Evolutionary conservation across 345 rosid species (phyloP), one percentile per base, ranked within the genome.

Genomic region (Gossypium herbaceum): DNA sequence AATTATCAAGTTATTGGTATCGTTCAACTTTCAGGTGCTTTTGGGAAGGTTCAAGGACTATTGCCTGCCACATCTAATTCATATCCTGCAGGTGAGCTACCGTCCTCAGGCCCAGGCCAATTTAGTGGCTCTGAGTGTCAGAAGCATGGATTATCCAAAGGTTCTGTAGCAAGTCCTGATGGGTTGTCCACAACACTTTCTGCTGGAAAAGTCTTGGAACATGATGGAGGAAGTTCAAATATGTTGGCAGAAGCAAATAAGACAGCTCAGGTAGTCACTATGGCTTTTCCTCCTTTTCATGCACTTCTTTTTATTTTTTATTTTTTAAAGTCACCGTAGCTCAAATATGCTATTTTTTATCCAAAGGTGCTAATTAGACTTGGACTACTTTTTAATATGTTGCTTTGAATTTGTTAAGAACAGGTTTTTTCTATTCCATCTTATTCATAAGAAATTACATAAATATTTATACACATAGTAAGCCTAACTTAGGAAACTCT

Each of bases 1-100:
- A 50, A 48, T 16, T 13, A 16, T 50, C 73, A 25, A 34, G 17
- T 51, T 51, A 15, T 27, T 51, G 10, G 68, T 68, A 22, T 76
- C 71, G 10, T 13, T 70, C 61, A 72, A 47, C 68, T 77, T 80
- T 77, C 75, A 88, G 91, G 85, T 84, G 80, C 83, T 82, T 84
- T 76, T 76, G 85, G 87, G 78, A 87, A 85, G 80, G 77, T 76
- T 81, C 88, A 84, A 81, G 94, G 82, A 48, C 86, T 85, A 24
- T 63, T 88, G 75, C 75, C 85, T 65, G 68, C 68, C 24, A 59
- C 80, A 52, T 79, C 90, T 68, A 80, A 74, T 77, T 79, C 88
- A 13, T 78, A 74, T 75, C 78, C 84, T 11, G 55, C 71, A 9
- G 87, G 76, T 63, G 88, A 90, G 68, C 66, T 68, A 57, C 84